Conservation (phyloP, 2,329 filamentous ascomycete species). For the Aureobasidium pullulans region DNA sequence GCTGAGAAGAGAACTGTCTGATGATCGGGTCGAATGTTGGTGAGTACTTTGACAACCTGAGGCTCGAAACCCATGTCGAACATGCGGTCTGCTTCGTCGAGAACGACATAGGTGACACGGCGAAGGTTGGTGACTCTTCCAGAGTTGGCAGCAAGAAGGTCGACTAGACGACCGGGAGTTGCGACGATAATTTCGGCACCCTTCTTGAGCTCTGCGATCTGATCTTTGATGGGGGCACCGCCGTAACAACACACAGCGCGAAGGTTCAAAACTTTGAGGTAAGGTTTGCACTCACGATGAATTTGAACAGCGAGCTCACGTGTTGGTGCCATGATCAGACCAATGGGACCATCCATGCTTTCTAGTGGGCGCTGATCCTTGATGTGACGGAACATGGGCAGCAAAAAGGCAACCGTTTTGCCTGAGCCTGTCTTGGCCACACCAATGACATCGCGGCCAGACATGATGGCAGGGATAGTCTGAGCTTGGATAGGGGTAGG, state of each 20-base stretch:
- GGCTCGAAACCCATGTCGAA: slow-evolving; percentile 99
- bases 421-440: slow-evolving; percentile 97
- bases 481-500: slow-evolving; percentile 94
- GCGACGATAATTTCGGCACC: slow-evolving; percentile 93
- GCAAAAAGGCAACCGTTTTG: slow-evolving; percentile 90
- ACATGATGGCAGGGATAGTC: slow-evolving; percentile 91
- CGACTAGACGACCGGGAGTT: slow-evolving; percentile 91
- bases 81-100: slow-evolving; percentile 98
- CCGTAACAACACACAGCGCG: slow-evolving; percentile 90
- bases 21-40: slow-evolving; percentile 81
- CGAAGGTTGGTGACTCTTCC: slow-evolving; percentile 89
- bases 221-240: slow-evolving; percentile 90
- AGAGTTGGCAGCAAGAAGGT: slow-evolving; percentile 85
- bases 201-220: slow-evolving; percentile 92
- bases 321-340: slow-evolving; percentile 86
- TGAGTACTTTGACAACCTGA: slow-evolving; percentile 93
- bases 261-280: slow-evolving; percentile 76
- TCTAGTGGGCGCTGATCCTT: slow-evolving; percentile 82
- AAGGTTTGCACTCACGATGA: slow-evolving; percentile 88
- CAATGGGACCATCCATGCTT: slow-evolving; percentile 78
- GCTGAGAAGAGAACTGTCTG: slow-evolving; percentile 96
- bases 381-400: slow-evolving; percentile 97
- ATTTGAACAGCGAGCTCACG: slow-evolving; percentile 92
- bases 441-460: slow-evolving; percentile 87
- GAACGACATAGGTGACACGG: slow-evolving; percentile 85